These are phyloP conservation scores for Margaritispora aquatica DNA, from an alignment of 495 filamentous ascomycete species.

Conservation along the genomic window DNA sequence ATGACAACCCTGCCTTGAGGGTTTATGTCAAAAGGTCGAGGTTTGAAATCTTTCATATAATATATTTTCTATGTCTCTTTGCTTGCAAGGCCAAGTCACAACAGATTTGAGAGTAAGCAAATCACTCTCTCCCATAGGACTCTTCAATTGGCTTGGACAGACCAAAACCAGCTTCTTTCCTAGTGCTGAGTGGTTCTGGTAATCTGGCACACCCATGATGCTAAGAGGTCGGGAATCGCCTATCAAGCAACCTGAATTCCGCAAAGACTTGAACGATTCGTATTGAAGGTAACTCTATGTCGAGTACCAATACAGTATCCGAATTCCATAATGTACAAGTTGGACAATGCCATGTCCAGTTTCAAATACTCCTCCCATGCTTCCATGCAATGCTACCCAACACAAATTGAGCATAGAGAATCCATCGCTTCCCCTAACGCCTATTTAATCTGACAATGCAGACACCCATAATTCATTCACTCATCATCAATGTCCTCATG, in stretches of 20 bases:
- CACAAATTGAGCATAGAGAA: slow-evolving; percentile 2
- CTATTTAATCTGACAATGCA: background rate
- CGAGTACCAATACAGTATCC: slow-evolving; percentile 6
- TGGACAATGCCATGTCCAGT: slow-evolving; percentile 10
- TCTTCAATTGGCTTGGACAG: too few relatives aligned
- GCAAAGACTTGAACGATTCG: background rate
- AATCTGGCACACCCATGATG: background rate
- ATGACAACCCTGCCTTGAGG: too few relatives aligned
- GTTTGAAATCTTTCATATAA: too few relatives aligned
- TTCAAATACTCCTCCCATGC: slow-evolving; percentile 18
- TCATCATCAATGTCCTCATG: slow-evolving; percentile 53
- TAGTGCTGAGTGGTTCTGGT: too few relatives aligned
- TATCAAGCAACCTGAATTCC: background rate
- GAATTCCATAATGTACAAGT: background rate
- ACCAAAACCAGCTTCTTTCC: too few relatives aligned
- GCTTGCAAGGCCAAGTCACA: too few relatives aligned
- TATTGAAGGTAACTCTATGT: background rate
- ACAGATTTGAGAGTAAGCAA: too few relatives aligned
- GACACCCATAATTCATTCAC: slow-evolving; percentile 22
- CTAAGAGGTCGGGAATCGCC: background rate
- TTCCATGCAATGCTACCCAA: slow-evolving; percentile 18
- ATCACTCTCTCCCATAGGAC: too few relatives aligned
- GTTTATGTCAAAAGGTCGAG: too few relatives aligned
- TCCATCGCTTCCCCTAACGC: slow-evolving; percentile 7
- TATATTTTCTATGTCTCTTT: too few relatives aligned